A percentile compares a stretch with the other conserved stretches of the same genome.
These are phyloP conservation scores for Trebouxia gelatinosa DNA, from an alignment of 163 green algal genomes.

Conservation along the genomic window DNA sequence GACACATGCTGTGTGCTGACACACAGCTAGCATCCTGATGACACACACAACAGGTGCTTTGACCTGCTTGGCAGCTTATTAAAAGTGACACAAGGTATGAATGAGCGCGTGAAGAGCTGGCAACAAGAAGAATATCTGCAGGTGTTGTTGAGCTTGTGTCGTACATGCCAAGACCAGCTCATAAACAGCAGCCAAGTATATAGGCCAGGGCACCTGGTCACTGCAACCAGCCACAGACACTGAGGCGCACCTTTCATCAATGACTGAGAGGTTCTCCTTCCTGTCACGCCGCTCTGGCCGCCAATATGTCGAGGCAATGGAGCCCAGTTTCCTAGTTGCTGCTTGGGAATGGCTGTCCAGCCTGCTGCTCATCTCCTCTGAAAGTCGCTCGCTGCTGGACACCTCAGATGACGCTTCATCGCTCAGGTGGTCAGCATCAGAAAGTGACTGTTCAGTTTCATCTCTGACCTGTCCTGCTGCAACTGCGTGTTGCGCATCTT, in stretches of 20 bases:
- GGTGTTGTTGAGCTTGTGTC: too few species aligned
- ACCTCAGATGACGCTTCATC: background rate
- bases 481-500: too few species aligned
- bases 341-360: slow-evolving; percentile 12
- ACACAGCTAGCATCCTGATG: too few species aligned
- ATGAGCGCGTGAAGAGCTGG: background rate
- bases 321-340: slow-evolving; percentile 35
- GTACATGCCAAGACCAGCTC: too few species aligned
- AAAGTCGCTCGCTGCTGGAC: background rate
- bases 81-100: too few species aligned
- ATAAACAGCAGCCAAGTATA: background rate
- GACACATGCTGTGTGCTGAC: too few species aligned
- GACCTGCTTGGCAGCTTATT: too few species aligned
- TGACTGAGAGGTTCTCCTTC: slow-evolving; percentile 48
- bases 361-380: slow-evolving; percentile 28
- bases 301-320: slow-evolving; percentile 78
- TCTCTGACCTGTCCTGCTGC: too few species aligned
- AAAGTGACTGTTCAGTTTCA: background rate
- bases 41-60: too few species aligned
- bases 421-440: background rate
- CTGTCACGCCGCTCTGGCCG: slow-evolving; percentile 67
- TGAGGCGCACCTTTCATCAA: slow-evolving; percentile 54
- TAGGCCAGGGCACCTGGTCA: background rate
- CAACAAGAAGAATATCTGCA: too few species aligned
- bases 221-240: background rate